These are phyloP conservation scores for Ustilago lituana DNA, from an alignment of 1,284 basidiomycete genomes.

Conservation along the genomic window DNA sequence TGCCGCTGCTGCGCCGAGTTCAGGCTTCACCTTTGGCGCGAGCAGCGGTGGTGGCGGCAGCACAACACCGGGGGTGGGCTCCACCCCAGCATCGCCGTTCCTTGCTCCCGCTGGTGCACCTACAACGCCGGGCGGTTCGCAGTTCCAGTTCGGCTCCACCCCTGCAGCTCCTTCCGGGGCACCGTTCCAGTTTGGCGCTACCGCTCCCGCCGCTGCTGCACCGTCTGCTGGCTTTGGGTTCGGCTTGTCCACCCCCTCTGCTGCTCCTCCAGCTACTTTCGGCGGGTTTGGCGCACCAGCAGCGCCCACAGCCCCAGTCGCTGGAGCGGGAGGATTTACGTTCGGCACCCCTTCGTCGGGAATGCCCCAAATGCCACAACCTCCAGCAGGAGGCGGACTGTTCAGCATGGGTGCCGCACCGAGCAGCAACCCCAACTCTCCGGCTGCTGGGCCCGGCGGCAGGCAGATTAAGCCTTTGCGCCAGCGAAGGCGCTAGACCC, in stretches of 20 bases:
- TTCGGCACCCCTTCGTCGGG: constrained; percentile 1
- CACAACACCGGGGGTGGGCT: constrained; percentile 22
- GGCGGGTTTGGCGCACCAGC: constrained; percentile 8
- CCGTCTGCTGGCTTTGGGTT: background rate
- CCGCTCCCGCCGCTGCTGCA: constrained; percentile 6
- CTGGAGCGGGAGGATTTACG: background rate
- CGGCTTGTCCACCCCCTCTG: background rate
- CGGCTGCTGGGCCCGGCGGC: constrained; percentile 21
- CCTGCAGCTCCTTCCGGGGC: background rate
- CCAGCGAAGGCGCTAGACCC: constrained; percentile 28
- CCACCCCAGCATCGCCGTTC: constrained; percentile 30
- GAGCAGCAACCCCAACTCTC: background rate
- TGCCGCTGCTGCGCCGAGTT: constrained; percentile 5
- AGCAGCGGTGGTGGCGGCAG: background rate
- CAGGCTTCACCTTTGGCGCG: constrained; percentile 28
- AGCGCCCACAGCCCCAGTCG: background rate
- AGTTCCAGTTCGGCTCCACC: constrained; percentile 38
- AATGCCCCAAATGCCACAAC: constrained; percentile 19
- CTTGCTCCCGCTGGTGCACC: constrained; percentile 18
- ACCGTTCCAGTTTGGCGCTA: constrained; percentile 25
- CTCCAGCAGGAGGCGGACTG: constrained; percentile 17
- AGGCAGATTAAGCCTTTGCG: constrained; percentile 58
- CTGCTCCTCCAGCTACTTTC: background rate
- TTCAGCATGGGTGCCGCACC: constrained; percentile 55
- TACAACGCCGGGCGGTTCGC: constrained; percentile 20